Percentiles rank a stretch among this genome's conserved stretches.
These are phyloP conservation scores for Saturnispora serradocipensis DNA, from an alignment of 805 yeast genomes.

Conservation along the genomic window DNA sequence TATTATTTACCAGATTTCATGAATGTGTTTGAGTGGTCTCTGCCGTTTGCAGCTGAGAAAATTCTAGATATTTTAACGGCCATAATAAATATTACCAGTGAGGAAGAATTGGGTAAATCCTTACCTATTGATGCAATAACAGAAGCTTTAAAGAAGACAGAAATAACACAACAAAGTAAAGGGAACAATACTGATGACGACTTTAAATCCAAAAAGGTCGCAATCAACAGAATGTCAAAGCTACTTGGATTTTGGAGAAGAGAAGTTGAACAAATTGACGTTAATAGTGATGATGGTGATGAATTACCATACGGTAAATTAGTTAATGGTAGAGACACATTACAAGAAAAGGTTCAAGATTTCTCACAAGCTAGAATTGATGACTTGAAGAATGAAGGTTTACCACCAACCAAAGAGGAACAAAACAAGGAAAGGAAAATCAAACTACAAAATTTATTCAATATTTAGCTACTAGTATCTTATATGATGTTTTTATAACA, in stretches of 20 bases:
- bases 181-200: neutral
- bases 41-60: slow-evolving; percentile 95
- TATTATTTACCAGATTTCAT: slow-evolving; percentile 94
- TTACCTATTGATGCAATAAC: slow-evolving; percentile 5
- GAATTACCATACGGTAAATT: slow-evolving; percentile 78
- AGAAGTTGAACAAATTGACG: slow-evolving; percentile 76
- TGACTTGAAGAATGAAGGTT: slow-evolving; percentile 74
- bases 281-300: slow-evolving; percentile 65
- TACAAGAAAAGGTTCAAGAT: slow-evolving; percentile 54
- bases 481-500: neutral
- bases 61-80: slow-evolving; percentile 87
- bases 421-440: neutral
- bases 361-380: slow-evolving; percentile 79
- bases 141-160: neutral
- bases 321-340: slow-evolving; percentile 73
- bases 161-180: neutral
- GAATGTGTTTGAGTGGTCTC: slow-evolving; percentile 96
- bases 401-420: slow-evolving; percentile 75
- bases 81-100: slow-evolving; percentile 55
- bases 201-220: neutral
- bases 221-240: slow-evolving; percentile 56
- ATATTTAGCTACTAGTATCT: neutral
- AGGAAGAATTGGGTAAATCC: slow-evolving; percentile 9
- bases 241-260: slow-evolving; percentile 85
- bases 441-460: neutral